phyloP scores from a whole-genome alignment of 495 filamentous ascomycete genomes.

The Trichoderma erinaceum region DNA sequence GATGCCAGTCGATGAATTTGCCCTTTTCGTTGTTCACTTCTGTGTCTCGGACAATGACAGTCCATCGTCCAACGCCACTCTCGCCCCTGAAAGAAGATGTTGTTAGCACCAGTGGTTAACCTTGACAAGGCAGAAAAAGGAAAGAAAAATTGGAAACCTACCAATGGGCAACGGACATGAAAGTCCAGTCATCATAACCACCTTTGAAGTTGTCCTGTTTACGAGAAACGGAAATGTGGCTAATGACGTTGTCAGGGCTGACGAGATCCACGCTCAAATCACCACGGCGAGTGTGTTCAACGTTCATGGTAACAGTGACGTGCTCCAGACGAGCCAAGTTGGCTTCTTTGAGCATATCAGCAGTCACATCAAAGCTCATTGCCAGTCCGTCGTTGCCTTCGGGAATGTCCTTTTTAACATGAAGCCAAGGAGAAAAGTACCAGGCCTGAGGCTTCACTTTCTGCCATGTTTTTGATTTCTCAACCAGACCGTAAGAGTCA shows the following conservation, averaged over 20 bases:
- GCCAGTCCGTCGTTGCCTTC: conserved; percentile 77
- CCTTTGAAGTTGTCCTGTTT: conserved; percentile 51
- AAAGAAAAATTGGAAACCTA: conserved; percentile 38
- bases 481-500: conserved; percentile 78
- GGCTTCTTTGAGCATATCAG: conserved; percentile 66
- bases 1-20: conserved; percentile 82
- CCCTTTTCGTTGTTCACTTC: conserved; percentile 68
- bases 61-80: conserved; percentile 81
- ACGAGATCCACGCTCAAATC: conserved; percentile 90
- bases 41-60: conserved; percentile 82
- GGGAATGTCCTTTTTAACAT: conserved; percentile 79
- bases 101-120: conserved; percentile 20
- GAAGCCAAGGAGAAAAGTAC: conserved; percentile 88
- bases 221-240: conserved; percentile 73
- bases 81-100: conserved; percentile 63
- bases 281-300: conserved; percentile 76
- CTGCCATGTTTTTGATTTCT: conserved; percentile 78
- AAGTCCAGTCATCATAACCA: conserved; percentile 97
- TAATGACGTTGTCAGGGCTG: conserved; percentile 74
- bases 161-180: conserved; percentile 97
- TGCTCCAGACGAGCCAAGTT: conserved; percentile 87
- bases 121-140: conserved; percentile 11
- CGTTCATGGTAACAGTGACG: conserved; percentile 96
- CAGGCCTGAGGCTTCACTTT: conserved; percentile 95
- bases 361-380: conserved; percentile 69